These are phyloP conservation scores for Pythium oligandrum DNA, from an alignment of 352 stramenopile genomes.

Conservation along the genomic window DNA sequence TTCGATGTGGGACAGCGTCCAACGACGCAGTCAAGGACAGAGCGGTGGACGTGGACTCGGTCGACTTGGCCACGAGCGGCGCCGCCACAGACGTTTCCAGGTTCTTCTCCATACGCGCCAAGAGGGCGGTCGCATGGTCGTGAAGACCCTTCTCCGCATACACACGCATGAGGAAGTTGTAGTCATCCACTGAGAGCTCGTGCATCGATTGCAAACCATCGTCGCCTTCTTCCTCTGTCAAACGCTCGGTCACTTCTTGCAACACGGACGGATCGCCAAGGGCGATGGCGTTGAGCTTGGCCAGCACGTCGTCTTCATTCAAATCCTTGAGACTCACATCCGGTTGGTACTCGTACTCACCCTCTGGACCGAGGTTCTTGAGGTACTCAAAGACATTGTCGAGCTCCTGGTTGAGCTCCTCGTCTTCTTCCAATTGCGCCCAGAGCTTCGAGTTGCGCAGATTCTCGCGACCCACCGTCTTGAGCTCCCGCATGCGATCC, in stretches of 20 bases:
- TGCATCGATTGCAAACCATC: conserved; percentile 12
- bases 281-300: conserved; percentile 67
- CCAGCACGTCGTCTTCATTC: conserved; percentile 55
- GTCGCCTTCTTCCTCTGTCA: conserved; percentile 16
- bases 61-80: neutral
- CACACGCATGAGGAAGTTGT: conserved; percentile 72
- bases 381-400: conserved; percentile 71
- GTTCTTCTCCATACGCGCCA: conserved; percentile 73
- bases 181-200: conserved; percentile 53
- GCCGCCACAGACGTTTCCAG: conserved; percentile 11
- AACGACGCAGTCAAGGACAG: conserved; percentile 17
- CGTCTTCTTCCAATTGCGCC: conserved; percentile 49
- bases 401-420: conserved; percentile 54
- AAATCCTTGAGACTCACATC: conserved; percentile 59
- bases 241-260: conserved; percentile 27
- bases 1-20: conserved; percentile 41
- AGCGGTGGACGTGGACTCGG: neutral
- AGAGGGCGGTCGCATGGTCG: conserved; percentile 62
- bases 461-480: conserved; percentile 28
- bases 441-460: conserved; percentile 48
- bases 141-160: conserved; percentile 62
- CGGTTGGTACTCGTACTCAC: conserved; percentile 64
- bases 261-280: conserved; percentile 34
- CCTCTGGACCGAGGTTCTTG: conserved; percentile 49
- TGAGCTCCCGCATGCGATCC: conserved; percentile 42